Evolutionary conservation across 1,284 basidiomycete species (phyloP).

Genomic region (Porogramme epimiltina): DNA sequence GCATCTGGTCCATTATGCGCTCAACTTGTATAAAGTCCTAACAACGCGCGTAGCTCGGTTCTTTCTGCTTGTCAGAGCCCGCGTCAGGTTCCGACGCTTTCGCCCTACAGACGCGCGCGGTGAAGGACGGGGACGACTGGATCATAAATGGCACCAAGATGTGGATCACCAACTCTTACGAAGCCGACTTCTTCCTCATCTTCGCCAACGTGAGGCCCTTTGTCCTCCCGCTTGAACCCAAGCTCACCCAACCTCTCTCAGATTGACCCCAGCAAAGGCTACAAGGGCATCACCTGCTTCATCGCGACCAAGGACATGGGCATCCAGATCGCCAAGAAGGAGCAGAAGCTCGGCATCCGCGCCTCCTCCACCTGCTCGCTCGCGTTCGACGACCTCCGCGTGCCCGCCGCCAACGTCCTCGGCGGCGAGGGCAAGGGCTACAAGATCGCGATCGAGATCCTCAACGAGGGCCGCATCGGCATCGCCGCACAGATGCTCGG

Average conservation of each 20-base stretch:
- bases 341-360: conserved; percentile 96
- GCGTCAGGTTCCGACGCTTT: conserved; percentile 97
- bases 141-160: conserved; percentile 95
- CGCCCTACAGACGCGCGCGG: conserved; percentile 91
- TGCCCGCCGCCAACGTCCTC: conserved; percentile 93
- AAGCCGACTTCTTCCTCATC: conserved; percentile 93
- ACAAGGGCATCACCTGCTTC: conserved; percentile 99
- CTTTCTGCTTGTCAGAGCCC: conserved; percentile 94
- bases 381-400: conserved; percentile 93
- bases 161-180: conserved; percentile 99
- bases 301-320: conserved; percentile 97
- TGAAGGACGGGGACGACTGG: conserved; percentile 83
- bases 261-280: conserved; percentile 92
- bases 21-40: background rate
- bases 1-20: conserved; percentile 24
- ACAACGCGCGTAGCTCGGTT: conserved; percentile 69
- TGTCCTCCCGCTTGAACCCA: background rate
- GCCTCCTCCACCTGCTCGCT: conserved; percentile 97
- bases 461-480: conserved; percentile 97
- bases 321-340: conserved; percentile 97
- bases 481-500: conserved; percentile 98
- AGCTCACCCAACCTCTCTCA: conserved; percentile 24
- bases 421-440: conserved; percentile 95
- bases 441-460: conserved; percentile 97
- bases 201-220: conserved; percentile 80